A percentile compares a stretch with the other conserved stretches of the same genome.
phyloP scores from a whole-genome alignment of 805 yeast genomes.

The Myxozyma monticola region DNA sequence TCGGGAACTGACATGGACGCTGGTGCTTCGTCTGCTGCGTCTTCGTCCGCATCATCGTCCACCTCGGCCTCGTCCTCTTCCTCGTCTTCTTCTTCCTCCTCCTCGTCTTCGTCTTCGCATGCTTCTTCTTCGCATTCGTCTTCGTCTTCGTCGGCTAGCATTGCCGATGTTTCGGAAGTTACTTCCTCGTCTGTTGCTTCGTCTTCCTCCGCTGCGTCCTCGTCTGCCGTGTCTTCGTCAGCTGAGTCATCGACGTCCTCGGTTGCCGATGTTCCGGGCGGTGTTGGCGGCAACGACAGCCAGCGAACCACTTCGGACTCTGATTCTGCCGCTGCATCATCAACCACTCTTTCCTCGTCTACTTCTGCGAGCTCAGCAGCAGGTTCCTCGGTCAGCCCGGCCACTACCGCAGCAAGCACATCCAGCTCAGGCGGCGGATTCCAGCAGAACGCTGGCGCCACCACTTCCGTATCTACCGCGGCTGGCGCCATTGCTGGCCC shows the following conservation, averaged over 20 bases:
- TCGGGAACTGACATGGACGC: conserved; percentile 64
- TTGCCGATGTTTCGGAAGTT: conserved; percentile 16
- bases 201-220: conserved; percentile 6
- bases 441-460: conserved; percentile 6
- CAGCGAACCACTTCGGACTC: background rate
- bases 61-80: conserved; percentile 15
- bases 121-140: conserved; percentile 14
- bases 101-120: conserved; percentile 15
- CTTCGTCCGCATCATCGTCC: conserved; percentile 21
- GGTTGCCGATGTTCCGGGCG: too few relatives aligned
- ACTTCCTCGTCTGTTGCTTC: conserved; percentile 9
- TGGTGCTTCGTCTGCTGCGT: conserved; percentile 33
- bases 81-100: conserved; percentile 9
- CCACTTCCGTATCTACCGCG: conserved; percentile 1
- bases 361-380: background rate
- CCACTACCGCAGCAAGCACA: too few relatives aligned
- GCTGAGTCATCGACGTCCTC: conserved; percentile 4
- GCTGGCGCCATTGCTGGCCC: conserved; percentile 2
- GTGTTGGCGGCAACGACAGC: too few relatives aligned
- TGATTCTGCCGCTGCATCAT: background rate
- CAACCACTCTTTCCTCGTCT: background rate
- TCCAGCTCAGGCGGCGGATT: conserved; percentile 3
- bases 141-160: conserved; percentile 11
- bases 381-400: conserved; percentile 1
- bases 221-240: background rate